A percentile compares a stretch with the other conserved stretches of the same genome.
These are phyloP conservation scores for Dendrobium nobile DNA, from an alignment of 106 monocot species.

Conservation along the genomic window DNA sequence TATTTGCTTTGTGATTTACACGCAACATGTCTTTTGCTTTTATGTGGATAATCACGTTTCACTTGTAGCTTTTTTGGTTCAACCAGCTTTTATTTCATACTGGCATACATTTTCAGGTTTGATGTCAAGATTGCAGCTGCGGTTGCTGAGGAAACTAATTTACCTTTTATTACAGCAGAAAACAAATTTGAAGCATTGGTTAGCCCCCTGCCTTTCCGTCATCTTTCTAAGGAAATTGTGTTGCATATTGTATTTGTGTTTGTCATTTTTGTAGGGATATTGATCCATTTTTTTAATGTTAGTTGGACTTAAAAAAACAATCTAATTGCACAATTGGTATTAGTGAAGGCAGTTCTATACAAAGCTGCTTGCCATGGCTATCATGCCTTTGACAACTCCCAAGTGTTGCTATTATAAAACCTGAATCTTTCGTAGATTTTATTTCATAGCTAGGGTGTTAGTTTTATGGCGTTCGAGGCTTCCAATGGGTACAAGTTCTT, in stretches of 20 bases:
- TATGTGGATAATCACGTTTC: neutral
- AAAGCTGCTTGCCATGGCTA: neutral
- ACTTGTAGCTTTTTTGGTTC: neutral
- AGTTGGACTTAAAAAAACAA: neutral
- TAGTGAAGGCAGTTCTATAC: neutral
- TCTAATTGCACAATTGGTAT: neutral
- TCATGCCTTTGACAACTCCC: neutral
- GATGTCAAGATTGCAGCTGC: conserved; percentile 85
- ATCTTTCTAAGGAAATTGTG: neutral
- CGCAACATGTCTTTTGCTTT: neutral
- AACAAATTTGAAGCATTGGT: conserved; percentile 97
- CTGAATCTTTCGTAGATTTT: neutral
- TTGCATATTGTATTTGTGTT: neutral
- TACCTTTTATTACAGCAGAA: conserved; percentile 89
- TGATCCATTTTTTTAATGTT: neutral
- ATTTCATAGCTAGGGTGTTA: neutral
- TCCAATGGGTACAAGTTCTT: neutral
- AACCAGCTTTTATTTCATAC: neutral
- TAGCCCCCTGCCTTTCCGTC: conserved; percentile 1
- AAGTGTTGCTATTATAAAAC: neutral
- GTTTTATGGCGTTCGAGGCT: neutral
- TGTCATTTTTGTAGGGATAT: neutral
- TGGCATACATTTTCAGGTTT: conserved; percentile 43
- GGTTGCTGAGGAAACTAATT: conserved; percentile 70
- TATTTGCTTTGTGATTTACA: neutral